These are phyloP conservation scores for Pestalotiopsis sp. DNA, from an alignment of 2,329 filamentous ascomycete genomes.

Conservation along the genomic window DNA sequence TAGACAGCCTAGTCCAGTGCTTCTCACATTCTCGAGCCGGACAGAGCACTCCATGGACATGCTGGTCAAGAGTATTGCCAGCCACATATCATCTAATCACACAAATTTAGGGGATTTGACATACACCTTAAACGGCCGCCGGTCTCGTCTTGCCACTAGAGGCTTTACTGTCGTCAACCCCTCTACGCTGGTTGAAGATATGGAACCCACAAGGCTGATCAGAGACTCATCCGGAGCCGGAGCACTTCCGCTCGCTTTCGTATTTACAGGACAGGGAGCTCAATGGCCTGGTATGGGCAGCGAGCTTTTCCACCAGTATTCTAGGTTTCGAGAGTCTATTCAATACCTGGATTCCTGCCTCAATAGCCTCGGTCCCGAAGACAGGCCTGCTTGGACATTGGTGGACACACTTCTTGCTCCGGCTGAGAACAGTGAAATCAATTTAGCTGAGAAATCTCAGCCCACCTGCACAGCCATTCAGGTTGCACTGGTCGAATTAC, in stretches of 20 bases:
- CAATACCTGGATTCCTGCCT: slow-evolving; percentile 19
- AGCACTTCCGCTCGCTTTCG: slow-evolving; percentile 14
- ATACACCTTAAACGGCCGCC: too few relatives aligned
- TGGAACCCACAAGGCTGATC: too few relatives aligned
- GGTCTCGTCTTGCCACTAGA: too few relatives aligned
- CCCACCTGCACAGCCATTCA: slow-evolving; percentile 32
- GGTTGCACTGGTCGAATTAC: slow-evolving; percentile 37
- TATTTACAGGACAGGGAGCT: slow-evolving; percentile 19
- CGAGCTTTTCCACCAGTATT: slow-evolving; percentile 23
- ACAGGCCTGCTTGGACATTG: slow-evolving; percentile 16
- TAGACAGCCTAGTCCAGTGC: too few relatives aligned
- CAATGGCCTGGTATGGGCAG: not conserved
- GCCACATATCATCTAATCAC: too few relatives aligned
- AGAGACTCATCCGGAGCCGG: not conserved
- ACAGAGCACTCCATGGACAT: too few relatives aligned
- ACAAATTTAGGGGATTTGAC: too few relatives aligned
- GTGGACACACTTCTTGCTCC: slow-evolving; percentile 5
- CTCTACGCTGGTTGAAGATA: too few relatives aligned
- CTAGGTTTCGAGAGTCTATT: slow-evolving; percentile 22
- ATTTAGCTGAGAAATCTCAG: slow-evolving; percentile 40
- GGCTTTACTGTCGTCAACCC: too few relatives aligned
- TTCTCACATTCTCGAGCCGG: too few relatives aligned
- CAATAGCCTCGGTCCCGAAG: not conserved
- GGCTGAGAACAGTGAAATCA: not conserved
- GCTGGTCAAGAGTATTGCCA: too few relatives aligned